Evolutionary conservation across 257 asterid species (phyloP), one percentile per base, ranked within the genome.

Genomic region (Orobanche coerulescens): DNA sequence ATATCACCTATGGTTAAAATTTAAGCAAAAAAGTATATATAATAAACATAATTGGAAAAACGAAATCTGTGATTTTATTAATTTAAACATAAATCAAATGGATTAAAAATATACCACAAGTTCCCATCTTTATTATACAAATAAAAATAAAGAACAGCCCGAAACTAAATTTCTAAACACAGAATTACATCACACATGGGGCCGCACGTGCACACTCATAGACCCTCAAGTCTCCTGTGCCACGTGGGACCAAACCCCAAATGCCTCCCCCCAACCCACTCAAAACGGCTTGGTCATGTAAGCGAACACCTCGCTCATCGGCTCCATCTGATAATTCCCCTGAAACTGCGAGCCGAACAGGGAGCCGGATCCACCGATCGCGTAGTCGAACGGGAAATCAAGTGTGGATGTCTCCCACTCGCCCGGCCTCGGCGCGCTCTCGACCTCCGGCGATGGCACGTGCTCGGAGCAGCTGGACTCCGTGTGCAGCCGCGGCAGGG

Each of bases 401-500:
- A 78, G 76, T 69, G 82, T 66, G 2, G 76, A 61, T 31, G 66
- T 82, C 34, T 75, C 95, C 93, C 94, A 84, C 13, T 85, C 86
- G 36, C 58, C 42, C 58, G 74, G 47, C 71, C 74, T 84, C 55
- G 80, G 84, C 63, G 79, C 82, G 75, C 95, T 90, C 76, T 90
- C 92, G 9, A 86, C 97, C 81, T 90, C 95, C 57, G 95, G 94
- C 68, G 96, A 85, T 26, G 78, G 79, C 66, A 82, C 93, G 65
- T 83, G 94, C 72, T 88, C 96, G 18, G 96, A 88, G 66, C 85
- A 75, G 77, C 94, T 86, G 6, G 96, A 88, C 54, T 83, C 93
- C 13, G 95, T 76, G 80, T 79, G 92, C 42, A 82, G 82, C 75
- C 73, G 81, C 1, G 94, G 94, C 66, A 86, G 63, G 24, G 96